phyloP scores from a whole-genome alignment of 2,329 filamentous ascomycete genomes.

The Diaporthe longicolla region DNA sequence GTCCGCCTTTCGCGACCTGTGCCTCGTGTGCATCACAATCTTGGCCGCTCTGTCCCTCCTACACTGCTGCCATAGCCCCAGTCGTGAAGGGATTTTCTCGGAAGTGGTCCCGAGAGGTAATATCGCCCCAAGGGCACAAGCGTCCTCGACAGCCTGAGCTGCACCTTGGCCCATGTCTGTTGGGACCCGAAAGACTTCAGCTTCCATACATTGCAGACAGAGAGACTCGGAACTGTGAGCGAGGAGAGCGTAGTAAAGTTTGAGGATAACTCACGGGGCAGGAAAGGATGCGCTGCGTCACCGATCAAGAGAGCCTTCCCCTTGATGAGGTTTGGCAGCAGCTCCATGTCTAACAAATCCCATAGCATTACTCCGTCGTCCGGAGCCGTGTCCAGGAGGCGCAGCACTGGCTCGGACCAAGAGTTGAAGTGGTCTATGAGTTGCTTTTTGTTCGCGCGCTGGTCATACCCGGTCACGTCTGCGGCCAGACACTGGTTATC shows the following conservation, averaged over 20 bases:
- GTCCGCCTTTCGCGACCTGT: conserved; percentile 9
- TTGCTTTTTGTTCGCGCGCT: conserved; percentile 37
- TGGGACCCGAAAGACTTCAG: background rate
- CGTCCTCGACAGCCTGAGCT: conserved; percentile 41
- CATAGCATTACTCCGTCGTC: conserved; percentile 37
- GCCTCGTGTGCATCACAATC: conserved; percentile 30
- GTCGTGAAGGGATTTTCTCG: conserved; percentile 22
- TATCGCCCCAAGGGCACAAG: conserved; percentile 32
- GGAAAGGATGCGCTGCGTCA: conserved; percentile 47
- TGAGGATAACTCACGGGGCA: conserved; percentile 43
- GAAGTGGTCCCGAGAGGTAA: conserved; percentile 22
- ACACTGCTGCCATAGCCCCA: conserved; percentile 38
- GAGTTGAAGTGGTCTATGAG: conserved; percentile 29
- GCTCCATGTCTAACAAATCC: conserved; percentile 41
- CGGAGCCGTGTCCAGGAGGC: conserved; percentile 32
- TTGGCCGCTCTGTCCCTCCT: conserved; percentile 30
- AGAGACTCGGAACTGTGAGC: background rate
- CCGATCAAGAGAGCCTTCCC: conserved; percentile 46
- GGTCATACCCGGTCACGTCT: conserved; percentile 41
- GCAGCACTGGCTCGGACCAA: conserved; percentile 18
- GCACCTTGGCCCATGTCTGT: conserved; percentile 42
- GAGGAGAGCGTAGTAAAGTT: background rate
- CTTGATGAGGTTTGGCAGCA: conserved; percentile 42
- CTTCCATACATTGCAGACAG: too few species aligned
- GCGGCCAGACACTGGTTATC: background rate